Evolutionary conservation across 2,329 filamentous ascomycete genomes (phyloP).

Genomic region (Ceratocystis huliohia): DNA sequence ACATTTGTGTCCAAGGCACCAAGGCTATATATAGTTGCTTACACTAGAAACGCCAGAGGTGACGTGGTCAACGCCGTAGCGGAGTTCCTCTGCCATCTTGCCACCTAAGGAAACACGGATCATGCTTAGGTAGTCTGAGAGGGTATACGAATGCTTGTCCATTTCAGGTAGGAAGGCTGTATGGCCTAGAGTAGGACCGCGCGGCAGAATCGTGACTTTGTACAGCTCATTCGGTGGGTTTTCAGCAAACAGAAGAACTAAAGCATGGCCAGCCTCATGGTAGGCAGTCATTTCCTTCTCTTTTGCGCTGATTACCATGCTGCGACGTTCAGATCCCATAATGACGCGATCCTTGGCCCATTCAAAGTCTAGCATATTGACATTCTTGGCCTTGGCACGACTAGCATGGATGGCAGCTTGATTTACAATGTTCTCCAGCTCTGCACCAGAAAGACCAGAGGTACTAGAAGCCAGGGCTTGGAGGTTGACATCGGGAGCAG

Average conservation of each 20-base stretch:
- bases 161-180: constrained; percentile 82
- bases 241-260: constrained; percentile 69
- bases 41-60: constrained; percentile 75
- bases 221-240: constrained; percentile 69
- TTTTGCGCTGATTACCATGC: constrained; percentile 78
- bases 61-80: constrained; percentile 82
- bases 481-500: constrained; percentile 67
- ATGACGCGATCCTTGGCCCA: constrained; percentile 98
- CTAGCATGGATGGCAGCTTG: constrained; percentile 92
- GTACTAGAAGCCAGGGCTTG: constrained; percentile 75
- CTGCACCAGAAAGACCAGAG: constrained; percentile 84
- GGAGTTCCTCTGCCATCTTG: constrained; percentile 80
- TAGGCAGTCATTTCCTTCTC: constrained; percentile 95
- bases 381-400: constrained; percentile 62
- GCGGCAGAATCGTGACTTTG: constrained; percentile 93
- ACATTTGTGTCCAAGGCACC: background rate
- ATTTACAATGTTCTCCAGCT: constrained; percentile 93
- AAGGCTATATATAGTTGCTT: constrained; percentile 29
- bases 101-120: constrained; percentile 76
- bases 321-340: constrained; percentile 88
- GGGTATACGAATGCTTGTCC: constrained; percentile 83
- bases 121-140: constrained; percentile 65
- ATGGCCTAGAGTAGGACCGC: constrained; percentile 73
- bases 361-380: constrained; percentile 71
- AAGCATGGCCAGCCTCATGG: constrained; percentile 88